Conservation (phyloP, 352 stramenopile genomes). For the Peronospora destructor region DNA sequence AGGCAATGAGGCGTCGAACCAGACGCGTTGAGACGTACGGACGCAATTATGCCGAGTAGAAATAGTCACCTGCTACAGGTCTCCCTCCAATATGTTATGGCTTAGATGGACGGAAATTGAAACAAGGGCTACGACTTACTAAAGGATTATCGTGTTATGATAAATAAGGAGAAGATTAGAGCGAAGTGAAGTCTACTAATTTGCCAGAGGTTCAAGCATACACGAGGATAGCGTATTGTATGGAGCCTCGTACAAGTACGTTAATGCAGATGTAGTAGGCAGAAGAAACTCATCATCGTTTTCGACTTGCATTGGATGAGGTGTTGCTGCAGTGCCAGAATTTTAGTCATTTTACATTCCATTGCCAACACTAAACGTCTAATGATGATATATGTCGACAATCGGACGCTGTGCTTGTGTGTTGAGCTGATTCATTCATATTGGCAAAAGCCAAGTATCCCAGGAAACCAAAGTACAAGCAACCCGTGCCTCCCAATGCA, state of each 20-base stretch:
- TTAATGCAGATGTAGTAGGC: not conserved
- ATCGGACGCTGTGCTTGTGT: slow-evolving; percentile 14
- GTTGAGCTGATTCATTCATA: slow-evolving; percentile 19
- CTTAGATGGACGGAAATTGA: too few species aligned
- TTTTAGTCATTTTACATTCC: too few species aligned
- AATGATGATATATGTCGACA: slow-evolving; percentile 15
- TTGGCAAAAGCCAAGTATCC: slow-evolving; percentile 53
- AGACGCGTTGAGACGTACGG: slow-evolving; percentile 62
- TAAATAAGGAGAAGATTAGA: too few species aligned
- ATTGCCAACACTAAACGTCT: slow-evolving; percentile 5
- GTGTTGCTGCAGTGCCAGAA: not conserved
- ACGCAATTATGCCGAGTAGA: slow-evolving; percentile 59
- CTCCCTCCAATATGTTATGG: too few species aligned
- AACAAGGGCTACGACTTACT: too few species aligned
- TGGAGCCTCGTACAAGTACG: too few species aligned
- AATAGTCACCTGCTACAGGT: too few species aligned
- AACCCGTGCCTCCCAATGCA: slow-evolving; percentile 28
- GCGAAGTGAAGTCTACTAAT: too few species aligned
- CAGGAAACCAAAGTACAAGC: slow-evolving; percentile 70
- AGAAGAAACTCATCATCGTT: not conserved
- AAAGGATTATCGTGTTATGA: too few species aligned
- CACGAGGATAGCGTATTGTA: too few species aligned
- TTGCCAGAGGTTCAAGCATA: too few species aligned
- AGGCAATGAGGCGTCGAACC: slow-evolving; percentile 45
- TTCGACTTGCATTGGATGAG: slow-evolving; percentile 5